phyloP scores from a whole-genome alignment of 148 eudicot species.

The Rhododendron ovatum region DNA sequence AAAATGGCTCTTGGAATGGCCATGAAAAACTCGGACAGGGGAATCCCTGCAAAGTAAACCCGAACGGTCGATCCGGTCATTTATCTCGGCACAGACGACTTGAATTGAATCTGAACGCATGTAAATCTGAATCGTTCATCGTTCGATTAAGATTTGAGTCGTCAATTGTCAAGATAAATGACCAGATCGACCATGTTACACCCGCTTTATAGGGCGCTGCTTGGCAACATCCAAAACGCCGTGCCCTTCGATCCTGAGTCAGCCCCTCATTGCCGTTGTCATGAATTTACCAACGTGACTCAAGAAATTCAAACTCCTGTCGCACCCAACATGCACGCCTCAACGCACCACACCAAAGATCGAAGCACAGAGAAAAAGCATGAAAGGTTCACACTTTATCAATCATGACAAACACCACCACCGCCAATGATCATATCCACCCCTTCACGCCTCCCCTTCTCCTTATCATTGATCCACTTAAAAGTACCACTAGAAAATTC shows the following conservation, averaged over 20 bases:
- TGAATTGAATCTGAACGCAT: too few species aligned
- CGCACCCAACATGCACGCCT: not conserved
- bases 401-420: not conserved
- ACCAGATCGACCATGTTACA: rapidly evolving
- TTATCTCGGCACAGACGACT: too few species aligned
- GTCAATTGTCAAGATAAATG: too few species aligned
- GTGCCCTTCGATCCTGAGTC: not conserved
- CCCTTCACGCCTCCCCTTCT: not conserved
- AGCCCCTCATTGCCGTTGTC: not conserved
- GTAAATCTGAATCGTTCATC: too few species aligned
- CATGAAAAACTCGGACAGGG: too few species aligned
- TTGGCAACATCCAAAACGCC: too few species aligned
- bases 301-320: not conserved
- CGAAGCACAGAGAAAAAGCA: not conserved
- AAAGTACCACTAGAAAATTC: not conserved
- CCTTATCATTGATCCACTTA: not conserved
- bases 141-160: too few species aligned
- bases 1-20: too few species aligned
- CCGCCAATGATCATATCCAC: not conserved
- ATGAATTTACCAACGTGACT: not conserved
- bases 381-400: not conserved
- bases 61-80: rapidly evolving
- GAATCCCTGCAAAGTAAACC: too few species aligned
- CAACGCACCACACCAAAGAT: not conserved
- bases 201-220: too few species aligned